phyloP scores from a whole-genome alignment of 2,329 filamentous ascomycete genomes.

The Bipolaris sorokiniana region DNA sequence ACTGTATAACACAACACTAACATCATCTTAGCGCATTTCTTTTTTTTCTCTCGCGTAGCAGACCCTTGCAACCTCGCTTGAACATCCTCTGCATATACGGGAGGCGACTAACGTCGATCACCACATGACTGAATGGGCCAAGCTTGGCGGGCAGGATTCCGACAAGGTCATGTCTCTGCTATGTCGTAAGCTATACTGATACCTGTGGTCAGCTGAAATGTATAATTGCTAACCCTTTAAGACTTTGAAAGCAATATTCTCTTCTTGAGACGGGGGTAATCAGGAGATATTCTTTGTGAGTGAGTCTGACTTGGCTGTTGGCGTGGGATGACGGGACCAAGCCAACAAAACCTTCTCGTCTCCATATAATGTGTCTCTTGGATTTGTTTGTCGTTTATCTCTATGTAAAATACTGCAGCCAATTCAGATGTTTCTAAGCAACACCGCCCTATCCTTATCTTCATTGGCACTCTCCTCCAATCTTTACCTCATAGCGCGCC shows the following conservation, averaged over 20 bases:
- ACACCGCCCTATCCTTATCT: slow-evolving; percentile 10
- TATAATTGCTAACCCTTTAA: slow-evolving; percentile 1
- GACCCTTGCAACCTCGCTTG: slow-evolving; percentile 3
- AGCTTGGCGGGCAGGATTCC: slow-evolving; percentile 7
- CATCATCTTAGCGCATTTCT: slow-evolving; percentile 3
- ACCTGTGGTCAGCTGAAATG: slow-evolving; percentile 5
- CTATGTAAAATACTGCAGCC: slow-evolving; percentile 9
- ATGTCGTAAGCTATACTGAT: not conserved
- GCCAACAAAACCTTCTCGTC: slow-evolving; percentile 16
- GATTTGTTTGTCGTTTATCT: slow-evolving; percentile 15
- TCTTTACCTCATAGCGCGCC: slow-evolving; percentile 2
- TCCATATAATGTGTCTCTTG: slow-evolving; percentile 23
- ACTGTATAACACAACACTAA: slow-evolving; percentile 13
- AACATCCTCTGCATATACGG: slow-evolving; percentile 5
- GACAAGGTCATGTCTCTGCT: slow-evolving; percentile 5
- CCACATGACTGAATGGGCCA: slow-evolving; percentile 14
- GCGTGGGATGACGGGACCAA: slow-evolving; percentile 14
- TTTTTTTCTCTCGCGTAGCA: slow-evolving; percentile 4
- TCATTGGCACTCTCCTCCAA: not conserved
- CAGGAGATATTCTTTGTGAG: slow-evolving; percentile 12
- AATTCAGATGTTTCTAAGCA: slow-evolving; percentile 11
- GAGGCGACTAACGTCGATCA: slow-evolving; percentile 9
- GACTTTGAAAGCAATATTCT: slow-evolving; percentile 11
- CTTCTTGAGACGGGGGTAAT: slow-evolving; percentile 6
- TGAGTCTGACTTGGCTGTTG: slow-evolving; percentile 1